Percentiles rank a stretch among this genome's conserved stretches.
These are phyloP conservation scores for Ettlia oleoabundans DNA, from an alignment of 139 green algal genomes.

Conservation along the genomic window DNA sequence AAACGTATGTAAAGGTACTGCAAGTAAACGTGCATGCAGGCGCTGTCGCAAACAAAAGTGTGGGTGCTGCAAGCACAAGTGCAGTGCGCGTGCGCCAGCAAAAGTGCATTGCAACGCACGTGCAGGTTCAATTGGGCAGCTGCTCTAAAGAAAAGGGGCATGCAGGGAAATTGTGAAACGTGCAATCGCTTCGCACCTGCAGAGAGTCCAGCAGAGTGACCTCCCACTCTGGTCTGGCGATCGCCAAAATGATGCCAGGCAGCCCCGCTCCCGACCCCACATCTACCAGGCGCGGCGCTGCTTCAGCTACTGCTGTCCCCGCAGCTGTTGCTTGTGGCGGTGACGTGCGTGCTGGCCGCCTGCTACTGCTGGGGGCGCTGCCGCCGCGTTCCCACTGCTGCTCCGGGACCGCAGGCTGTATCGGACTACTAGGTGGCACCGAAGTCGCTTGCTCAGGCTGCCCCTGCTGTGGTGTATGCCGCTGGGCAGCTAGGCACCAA, in stretches of 20 bases:
- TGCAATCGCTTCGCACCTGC: slow-evolving; percentile 43
- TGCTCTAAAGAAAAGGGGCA: background rate
- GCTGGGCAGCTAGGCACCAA: slow-evolving; percentile 8
- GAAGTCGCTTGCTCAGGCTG: background rate
- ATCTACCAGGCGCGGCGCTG: slow-evolving; percentile 71
- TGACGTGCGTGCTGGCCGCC: background rate
- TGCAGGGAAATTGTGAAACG: background rate
- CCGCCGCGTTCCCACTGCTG: background rate
- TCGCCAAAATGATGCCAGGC: slow-evolving; percentile 86
- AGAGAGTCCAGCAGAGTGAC: slow-evolving; percentile 86
- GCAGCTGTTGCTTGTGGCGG: background rate
- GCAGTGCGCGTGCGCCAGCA: background rate
- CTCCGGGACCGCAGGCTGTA: background rate
- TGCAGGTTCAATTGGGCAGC: no score
- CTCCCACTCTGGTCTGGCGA: slow-evolving; percentile 75
- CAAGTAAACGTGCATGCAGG: no score
- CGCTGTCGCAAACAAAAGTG: no score
- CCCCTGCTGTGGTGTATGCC: background rate
- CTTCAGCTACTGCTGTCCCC: background rate
- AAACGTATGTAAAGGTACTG: no score
- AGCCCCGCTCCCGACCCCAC: slow-evolving; percentile 91
- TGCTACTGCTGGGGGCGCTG: background rate
- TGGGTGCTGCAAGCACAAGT: background rate
- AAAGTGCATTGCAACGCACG: background rate
- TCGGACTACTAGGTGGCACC: background rate